Evolutionary conservation across 2,329 filamentous ascomycete species (phyloP).

Genomic region (Talaromyces sp.): DNA sequence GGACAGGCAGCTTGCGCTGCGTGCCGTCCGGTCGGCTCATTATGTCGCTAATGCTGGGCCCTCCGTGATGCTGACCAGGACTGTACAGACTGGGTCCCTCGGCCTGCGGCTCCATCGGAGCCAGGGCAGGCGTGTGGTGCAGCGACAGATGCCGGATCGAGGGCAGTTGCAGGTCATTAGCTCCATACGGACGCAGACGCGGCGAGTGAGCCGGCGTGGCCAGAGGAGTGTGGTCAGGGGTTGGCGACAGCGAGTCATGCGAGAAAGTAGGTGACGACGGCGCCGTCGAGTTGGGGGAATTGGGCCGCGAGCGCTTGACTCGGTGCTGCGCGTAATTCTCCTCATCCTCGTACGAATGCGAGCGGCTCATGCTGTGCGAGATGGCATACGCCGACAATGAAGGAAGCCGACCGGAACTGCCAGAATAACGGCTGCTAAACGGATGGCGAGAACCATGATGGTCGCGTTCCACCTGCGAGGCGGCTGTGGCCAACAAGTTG

Average conservation of each 20-base stretch:
- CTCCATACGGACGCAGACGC: constrained; percentile 71
- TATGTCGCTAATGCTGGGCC: constrained; percentile 84
- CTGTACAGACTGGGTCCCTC: constrained; percentile 57
- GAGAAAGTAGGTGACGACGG: constrained; percentile 96
- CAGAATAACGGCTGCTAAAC: constrained; percentile 41
- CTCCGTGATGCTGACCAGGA: constrained; percentile 54
- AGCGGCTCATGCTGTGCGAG: constrained; percentile 80
- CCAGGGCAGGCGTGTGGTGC: constrained; percentile 61
- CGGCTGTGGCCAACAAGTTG: constrained; percentile 64
- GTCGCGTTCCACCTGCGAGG: constrained; percentile 62
- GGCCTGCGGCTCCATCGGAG: constrained; percentile 64
- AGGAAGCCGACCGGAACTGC: constrained; percentile 55
- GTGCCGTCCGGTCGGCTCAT: constrained; percentile 83
- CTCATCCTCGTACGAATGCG: constrained; percentile 71
- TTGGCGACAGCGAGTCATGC: constrained; percentile 90
- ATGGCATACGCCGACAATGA: constrained; percentile 72
- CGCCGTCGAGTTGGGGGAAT: constrained; percentile 90
- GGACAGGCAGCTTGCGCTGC: constrained; percentile 84
- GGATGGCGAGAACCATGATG: constrained; percentile 42
- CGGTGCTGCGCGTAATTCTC: constrained; percentile 52
- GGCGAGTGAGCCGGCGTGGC: constrained; percentile 94
- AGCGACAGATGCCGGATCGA: constrained; percentile 71
- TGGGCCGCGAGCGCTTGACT: constrained; percentile 84
- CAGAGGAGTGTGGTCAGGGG: constrained; percentile 96
- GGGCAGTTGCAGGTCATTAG: constrained; percentile 72